phyloP scores from a whole-genome alignment of 805 yeast species.

The Wickerhamomyces silvicola region DNA sequence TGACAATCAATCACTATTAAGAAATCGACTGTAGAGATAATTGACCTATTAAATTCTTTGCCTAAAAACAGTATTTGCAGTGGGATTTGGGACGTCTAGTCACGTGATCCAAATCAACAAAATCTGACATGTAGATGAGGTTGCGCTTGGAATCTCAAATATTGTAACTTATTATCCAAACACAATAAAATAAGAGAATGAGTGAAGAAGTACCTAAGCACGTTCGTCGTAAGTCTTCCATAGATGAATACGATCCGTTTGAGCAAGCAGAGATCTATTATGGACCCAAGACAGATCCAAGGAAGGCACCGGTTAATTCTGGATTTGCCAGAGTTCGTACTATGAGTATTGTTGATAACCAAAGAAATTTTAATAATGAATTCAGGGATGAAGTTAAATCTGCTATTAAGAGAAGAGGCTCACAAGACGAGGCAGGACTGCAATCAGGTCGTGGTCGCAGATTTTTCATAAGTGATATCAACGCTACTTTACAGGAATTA shows the following conservation, averaged over 20 bases:
- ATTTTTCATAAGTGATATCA: conserved; percentile 71
- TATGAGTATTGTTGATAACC: conserved; percentile 37
- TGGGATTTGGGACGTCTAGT: no score
- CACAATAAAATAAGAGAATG: no score
- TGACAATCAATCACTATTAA: no score
- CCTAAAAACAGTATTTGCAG: no score
- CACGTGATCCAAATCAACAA: no score
- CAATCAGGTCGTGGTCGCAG: conserved; percentile 29
- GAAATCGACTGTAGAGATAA: no score
- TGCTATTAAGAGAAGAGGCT: conserved; percentile 41
- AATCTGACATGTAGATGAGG: no score
- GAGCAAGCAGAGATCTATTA: conserved; percentile 66
- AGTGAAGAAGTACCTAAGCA: conserved; percentile 4
- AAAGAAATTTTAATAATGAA: conserved; percentile 11
- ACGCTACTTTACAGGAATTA: conserved; percentile 61
- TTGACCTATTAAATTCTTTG: no score
- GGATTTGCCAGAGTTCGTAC: conserved; percentile 51
- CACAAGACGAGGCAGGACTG: conserved; percentile 42
- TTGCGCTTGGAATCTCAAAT: no score
- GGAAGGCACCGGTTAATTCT: conserved; percentile 33
- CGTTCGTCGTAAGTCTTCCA: conserved; percentile 19
- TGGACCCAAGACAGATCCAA: conserved; percentile 55
- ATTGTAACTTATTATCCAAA: no score
- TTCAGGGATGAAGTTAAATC: conserved; percentile 18
- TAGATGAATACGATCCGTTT: conserved; percentile 43